Conservation (phyloP, 805 yeast genomes). For the Yamadazyma phyllophila region DNA sequence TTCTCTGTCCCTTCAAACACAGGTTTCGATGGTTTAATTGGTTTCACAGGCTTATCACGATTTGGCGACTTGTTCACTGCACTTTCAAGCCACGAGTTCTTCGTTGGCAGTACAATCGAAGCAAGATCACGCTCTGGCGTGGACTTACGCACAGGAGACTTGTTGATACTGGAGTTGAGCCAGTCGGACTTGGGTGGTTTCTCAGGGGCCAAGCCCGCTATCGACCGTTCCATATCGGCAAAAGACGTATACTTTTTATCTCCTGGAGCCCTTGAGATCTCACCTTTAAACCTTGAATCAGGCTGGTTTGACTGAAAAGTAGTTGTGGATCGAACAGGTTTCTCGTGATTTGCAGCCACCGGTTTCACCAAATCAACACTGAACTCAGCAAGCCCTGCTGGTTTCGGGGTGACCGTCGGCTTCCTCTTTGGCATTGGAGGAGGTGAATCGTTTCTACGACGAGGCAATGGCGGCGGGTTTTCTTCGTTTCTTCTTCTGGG, state of each 20-base stretch:
- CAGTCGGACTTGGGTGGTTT: conserved; percentile 16
- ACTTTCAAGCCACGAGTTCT: conserved; percentile 13
- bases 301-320: neutral
- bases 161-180: conserved; percentile 10
- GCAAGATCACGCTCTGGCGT: neutral
- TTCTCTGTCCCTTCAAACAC: neutral
- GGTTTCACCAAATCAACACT: conserved; percentile 1
- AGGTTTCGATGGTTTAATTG: neutral
- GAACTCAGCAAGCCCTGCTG: neutral
- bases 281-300: neutral
- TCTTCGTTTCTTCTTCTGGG: conserved; percentile 8
- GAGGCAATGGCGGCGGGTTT: conserved; percentile 3
- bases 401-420: neutral
- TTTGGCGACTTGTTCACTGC: conserved; percentile 10
- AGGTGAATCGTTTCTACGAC: conserved; percentile 6
- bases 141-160: neutral
- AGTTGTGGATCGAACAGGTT: neutral
- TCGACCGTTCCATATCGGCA: conserved; percentile 20
- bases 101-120: conserved; percentile 5
- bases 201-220: conserved; percentile 11
- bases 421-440: conserved; percentile 13
- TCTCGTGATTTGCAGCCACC: neutral
- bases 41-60: neutral
- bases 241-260: conserved; percentile 17
- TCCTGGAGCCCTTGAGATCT: neutral